A percentile compares a stretch with the other conserved stretches of the same genome.
These are phyloP conservation scores for Oxytropis ochrocephala DNA, from an alignment of 306 rosid genomes.

Conservation along the genomic window DNA sequence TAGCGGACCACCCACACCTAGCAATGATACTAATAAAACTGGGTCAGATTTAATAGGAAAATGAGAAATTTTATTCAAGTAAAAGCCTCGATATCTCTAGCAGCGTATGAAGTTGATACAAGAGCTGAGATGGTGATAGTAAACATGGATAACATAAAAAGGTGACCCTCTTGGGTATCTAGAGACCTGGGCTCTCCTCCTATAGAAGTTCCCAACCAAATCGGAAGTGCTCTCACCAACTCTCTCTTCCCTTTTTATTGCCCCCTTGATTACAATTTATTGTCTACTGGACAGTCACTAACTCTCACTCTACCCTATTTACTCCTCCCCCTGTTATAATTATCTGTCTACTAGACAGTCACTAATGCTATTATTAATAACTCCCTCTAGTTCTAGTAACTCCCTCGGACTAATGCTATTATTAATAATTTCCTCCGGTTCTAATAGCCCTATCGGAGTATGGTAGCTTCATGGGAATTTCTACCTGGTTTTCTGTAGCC, in stretches of 20 bases:
- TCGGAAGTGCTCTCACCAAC: not conserved
- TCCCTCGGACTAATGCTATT: not conserved
- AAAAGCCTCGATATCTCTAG: not conserved
- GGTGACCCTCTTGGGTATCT: not conserved
- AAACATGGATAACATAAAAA: not conserved
- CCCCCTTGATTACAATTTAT: not conserved
- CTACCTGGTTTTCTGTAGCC: not conserved
- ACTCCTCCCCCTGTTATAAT: not conserved
- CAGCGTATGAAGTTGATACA: not conserved
- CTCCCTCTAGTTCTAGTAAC: not conserved
- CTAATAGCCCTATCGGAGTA: not conserved
- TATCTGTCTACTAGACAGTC: not conserved
- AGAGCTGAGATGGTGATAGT: not conserved
- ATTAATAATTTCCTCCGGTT: not conserved
- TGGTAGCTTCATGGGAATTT: not conserved
- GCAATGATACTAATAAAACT: not conserved
- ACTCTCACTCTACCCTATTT: not conserved
- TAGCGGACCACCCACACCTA: not conserved
- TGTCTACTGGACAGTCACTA: not conserved
- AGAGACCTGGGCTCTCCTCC: not conserved
- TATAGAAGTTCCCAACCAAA: not conserved
- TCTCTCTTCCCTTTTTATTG: not conserved
- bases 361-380: not conserved
- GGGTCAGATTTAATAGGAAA: not conserved
- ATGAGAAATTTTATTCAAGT: not conserved